Percentiles rank a stretch among this genome's conserved stretches.
These are phyloP conservation scores for Pythium phragmitis DNA, from an alignment of 352 stramenopile genomes.

Conservation along the genomic window DNA sequence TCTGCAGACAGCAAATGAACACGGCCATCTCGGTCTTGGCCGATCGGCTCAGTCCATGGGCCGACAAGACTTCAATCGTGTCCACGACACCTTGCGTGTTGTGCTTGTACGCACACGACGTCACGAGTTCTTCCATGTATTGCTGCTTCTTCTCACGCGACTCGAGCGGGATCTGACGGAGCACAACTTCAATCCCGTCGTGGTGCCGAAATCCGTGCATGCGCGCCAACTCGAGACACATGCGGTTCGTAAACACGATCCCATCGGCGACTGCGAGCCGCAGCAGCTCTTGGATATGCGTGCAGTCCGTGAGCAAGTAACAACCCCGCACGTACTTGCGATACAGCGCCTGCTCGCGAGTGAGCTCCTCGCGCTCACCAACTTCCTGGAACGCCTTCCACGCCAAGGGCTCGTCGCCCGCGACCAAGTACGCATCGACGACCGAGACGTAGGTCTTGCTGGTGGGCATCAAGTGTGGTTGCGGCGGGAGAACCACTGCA, in stretches of 20 bases:
- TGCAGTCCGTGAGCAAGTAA: constrained; percentile 61
- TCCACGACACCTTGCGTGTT: constrained; percentile 52
- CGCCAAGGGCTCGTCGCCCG: constrained; percentile 50
- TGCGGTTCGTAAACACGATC: constrained; percentile 56
- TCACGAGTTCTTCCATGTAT: constrained; percentile 65
- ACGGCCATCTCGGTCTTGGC: constrained; percentile 56
- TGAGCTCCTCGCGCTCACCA: constrained; percentile 33
- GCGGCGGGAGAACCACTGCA: constrained; percentile 22
- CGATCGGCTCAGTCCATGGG: constrained; percentile 46
- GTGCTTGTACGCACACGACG: constrained; percentile 68
- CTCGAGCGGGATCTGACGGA: constrained; percentile 35
- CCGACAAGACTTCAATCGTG: constrained; percentile 44
- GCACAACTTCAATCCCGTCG: constrained; percentile 53
- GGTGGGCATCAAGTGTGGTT: constrained; percentile 56
- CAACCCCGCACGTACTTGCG: constrained; percentile 72
- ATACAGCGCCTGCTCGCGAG: constrained; percentile 49
- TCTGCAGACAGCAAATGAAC: constrained; percentile 66
- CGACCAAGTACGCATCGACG: constrained; percentile 76
- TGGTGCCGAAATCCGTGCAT: constrained; percentile 59
- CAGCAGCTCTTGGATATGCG: constrained; percentile 59
- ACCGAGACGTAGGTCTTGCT: constrained; percentile 70
- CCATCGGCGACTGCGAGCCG: constrained; percentile 42
- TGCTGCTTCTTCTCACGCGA: constrained; percentile 37
- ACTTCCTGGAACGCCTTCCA: constrained; percentile 64
- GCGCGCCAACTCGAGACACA: constrained; percentile 62